These are phyloP conservation scores for Stemphylium lycopersici DNA, from an alignment of 2,329 filamentous ascomycete genomes.

Conservation along the genomic window DNA sequence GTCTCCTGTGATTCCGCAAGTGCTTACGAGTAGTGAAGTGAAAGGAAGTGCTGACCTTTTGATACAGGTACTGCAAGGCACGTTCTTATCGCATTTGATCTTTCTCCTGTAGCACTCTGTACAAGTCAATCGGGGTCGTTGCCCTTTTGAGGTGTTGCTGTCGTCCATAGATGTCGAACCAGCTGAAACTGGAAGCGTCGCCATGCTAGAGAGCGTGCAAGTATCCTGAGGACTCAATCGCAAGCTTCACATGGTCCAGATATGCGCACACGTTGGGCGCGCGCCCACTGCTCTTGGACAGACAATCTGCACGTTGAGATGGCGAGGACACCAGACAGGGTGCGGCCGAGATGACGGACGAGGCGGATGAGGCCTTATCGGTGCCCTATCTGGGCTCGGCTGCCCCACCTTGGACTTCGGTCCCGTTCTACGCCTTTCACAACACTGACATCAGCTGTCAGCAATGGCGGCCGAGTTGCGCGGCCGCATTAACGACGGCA, in stretches of 20 bases:
- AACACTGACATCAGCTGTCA: background rate
- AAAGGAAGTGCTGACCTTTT: conserved; percentile 31
- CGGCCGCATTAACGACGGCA: background rate
- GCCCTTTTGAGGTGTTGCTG: conserved; percentile 11
- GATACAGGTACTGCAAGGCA: conserved; percentile 51
- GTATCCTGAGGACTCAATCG: background rate
- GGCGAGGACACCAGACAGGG: background rate
- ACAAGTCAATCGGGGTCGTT: conserved; percentile 34
- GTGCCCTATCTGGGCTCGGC: background rate
- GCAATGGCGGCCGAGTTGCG: conserved; percentile 1
- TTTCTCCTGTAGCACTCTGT: conserved; percentile 41
- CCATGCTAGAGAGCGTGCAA: background rate
- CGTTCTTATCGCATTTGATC: conserved; percentile 51
- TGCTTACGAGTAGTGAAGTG: background rate
- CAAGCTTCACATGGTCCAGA: background rate
- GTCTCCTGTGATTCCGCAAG: background rate
- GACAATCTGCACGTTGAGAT: background rate
- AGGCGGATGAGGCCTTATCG: background rate
- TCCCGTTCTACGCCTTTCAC: background rate
- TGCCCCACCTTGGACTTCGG: conserved; percentile 6
- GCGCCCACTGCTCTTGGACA: background rate
- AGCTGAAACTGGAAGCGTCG: background rate
- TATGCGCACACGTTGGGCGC: background rate
- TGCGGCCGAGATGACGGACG: conserved; percentile 7
- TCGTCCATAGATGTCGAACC: conserved; percentile 13